Evolutionary conservation across 371 early-diverging fungal species (phyloP).

Genomic region (Mortierella sp.): DNA sequence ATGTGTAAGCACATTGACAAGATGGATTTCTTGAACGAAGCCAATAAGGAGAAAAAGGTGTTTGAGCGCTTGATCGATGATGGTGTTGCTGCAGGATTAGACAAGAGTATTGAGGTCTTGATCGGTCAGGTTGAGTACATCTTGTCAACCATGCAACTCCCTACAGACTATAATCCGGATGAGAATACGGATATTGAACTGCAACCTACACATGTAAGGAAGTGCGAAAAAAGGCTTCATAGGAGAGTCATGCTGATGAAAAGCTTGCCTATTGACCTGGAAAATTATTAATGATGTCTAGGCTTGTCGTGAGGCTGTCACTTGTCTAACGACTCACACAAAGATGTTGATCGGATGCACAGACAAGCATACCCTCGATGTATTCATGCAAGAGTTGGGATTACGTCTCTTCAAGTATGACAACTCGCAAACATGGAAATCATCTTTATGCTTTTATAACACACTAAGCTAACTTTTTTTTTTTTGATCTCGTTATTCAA

Average conservation of each 20-base stretch:
- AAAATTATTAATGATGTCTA: constrained; percentile 23
- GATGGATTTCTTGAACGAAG: constrained; percentile 85
- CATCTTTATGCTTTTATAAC: background rate
- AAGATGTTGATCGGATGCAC: constrained; percentile 80
- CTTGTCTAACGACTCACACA: constrained; percentile 82
- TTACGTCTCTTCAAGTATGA: constrained; percentile 86
- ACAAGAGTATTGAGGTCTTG: constrained; percentile 85
- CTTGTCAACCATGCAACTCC: constrained; percentile 72
- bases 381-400: constrained; percentile 91
- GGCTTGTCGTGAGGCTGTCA: constrained; percentile 79
- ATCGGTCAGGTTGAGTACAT: constrained; percentile 86
- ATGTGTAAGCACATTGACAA: constrained; percentile 82
- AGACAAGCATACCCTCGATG: constrained; percentile 89
- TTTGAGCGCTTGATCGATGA: constrained; percentile 89
- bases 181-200: constrained; percentile 63
- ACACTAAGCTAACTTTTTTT: background rate
- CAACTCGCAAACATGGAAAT: background rate
- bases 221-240: background rate
- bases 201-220: constrained; percentile 65
- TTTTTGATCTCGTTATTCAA: constrained; percentile 2
- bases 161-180: constrained; percentile 80
- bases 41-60: constrained; percentile 86
- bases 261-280: background rate
- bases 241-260: too few species aligned
- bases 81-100: constrained; percentile 90